Evolutionary conservation across 2,329 filamentous ascomycete genomes (phyloP).

Genomic region (Penicillium sp.): DNA sequence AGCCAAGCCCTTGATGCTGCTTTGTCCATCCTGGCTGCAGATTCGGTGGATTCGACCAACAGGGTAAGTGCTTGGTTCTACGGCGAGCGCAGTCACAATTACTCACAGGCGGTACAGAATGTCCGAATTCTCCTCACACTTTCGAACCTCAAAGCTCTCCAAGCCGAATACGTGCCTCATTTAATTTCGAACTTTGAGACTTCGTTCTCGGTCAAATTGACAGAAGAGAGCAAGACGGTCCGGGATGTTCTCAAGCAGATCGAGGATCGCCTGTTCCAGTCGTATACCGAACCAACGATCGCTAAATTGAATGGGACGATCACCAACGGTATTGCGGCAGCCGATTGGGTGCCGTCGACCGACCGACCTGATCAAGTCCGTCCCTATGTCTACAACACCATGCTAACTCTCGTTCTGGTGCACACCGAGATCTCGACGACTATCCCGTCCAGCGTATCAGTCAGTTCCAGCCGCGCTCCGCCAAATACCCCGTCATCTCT

Average conservation of each 20-base stretch:
- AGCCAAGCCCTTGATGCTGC: constrained; percentile 31
- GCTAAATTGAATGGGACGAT: constrained; percentile 66
- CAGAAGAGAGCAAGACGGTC: constrained; percentile 88
- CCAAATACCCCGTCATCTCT: constrained; percentile 61
- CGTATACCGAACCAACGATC: constrained; percentile 77
- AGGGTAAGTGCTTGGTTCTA: constrained; percentile 40
- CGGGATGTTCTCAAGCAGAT: constrained; percentile 87
- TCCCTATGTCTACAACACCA: constrained; percentile 82
- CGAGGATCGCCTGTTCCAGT: constrained; percentile 82
- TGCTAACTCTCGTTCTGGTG: constrained; percentile 80
- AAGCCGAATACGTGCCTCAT: constrained; percentile 74
- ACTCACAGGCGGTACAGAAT: constrained; percentile 54
- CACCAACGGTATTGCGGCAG: constrained; percentile 63
- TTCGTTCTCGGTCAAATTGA: constrained; percentile 87
- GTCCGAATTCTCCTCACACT: constrained; percentile 90
- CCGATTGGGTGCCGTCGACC: constrained; percentile 64
- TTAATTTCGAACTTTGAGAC: constrained; percentile 92
- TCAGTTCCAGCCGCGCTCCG: constrained; percentile 66
- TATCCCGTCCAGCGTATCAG: constrained; percentile 63
- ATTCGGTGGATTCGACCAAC: constrained; percentile 52
- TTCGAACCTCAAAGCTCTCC: constrained; percentile 82
- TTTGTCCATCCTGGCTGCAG: constrained; percentile 43
- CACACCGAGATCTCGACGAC: constrained; percentile 86
- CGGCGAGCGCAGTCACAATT: background rate
- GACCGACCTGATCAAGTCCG: constrained; percentile 66